Percentiles rank a stretch among this genome's conserved stretches.
phyloP scores from a whole-genome alignment of 2,329 filamentous ascomycete species.

The Pyrenophora tritici-repentis region DNA sequence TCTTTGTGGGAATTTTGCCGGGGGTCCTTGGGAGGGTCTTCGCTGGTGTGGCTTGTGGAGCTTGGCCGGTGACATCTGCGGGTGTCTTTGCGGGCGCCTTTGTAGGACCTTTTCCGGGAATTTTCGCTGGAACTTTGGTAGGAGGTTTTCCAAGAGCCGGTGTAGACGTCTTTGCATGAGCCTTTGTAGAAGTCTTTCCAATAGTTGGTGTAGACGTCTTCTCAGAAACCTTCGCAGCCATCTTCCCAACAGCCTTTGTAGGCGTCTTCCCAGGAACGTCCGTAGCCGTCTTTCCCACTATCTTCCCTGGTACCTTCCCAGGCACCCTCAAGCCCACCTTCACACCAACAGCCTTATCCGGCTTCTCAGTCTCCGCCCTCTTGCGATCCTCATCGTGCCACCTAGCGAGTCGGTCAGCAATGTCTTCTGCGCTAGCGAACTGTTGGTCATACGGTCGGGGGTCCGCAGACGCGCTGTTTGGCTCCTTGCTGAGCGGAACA shows the following conservation, averaged over 20 bases:
- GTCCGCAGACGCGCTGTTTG: neutral
- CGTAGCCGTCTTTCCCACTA: neutral
- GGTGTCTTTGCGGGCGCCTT: too few species aligned
- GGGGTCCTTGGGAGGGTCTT: too few species aligned
- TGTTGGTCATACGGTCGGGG: constrained; percentile 9
- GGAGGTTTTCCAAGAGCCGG: neutral
- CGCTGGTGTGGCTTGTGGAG: neutral
- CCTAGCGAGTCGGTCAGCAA: constrained; percentile 17
- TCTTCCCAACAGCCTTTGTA: neutral
- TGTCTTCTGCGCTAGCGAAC: constrained; percentile 19
- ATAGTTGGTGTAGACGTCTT: neutral
- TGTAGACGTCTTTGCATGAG: neutral
- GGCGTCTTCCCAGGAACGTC: neutral
- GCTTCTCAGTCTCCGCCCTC: neutral
- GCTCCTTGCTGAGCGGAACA: neutral
- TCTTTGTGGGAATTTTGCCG: too few species aligned
- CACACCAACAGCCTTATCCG: neutral
- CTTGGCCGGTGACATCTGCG: too few species aligned
- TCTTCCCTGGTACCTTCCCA: constrained; percentile 1
- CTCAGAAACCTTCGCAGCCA: neutral
- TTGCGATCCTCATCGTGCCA: constrained; percentile 20
- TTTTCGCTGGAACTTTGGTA: neutral
- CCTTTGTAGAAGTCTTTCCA: neutral
- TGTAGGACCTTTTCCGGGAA: neutral
- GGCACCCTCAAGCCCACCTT: neutral